phyloP scores from a whole-genome alignment of 1,284 basidiomycete genomes.

The Anthracocystis setariae region DNA sequence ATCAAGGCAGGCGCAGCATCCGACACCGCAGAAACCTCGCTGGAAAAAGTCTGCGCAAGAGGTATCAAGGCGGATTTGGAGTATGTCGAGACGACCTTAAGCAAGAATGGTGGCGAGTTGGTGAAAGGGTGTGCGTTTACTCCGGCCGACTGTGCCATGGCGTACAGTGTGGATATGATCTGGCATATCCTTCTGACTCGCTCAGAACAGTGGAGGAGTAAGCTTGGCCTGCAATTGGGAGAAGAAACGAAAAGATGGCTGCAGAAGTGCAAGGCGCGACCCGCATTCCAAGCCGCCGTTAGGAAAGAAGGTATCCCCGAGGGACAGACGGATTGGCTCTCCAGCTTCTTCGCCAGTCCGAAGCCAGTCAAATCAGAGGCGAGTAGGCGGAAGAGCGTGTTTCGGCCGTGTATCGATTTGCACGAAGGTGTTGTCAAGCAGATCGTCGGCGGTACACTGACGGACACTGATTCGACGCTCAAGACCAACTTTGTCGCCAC shows the following conservation, averaged over 20 bases:
- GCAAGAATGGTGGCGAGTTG: constrained; percentile 19
- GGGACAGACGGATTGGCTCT: constrained; percentile 26
- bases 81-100: constrained; percentile 25
- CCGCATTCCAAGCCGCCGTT: constrained; percentile 26
- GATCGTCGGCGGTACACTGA: constrained; percentile 92
- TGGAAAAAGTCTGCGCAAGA: constrained; percentile 29
- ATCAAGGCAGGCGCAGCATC: constrained; percentile 25
- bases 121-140: constrained; percentile 27
- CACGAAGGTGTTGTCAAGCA: constrained; percentile 86
- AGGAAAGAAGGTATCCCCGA: constrained; percentile 22
- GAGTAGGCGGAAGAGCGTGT: constrained; percentile 69
- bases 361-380: neutral
- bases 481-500: constrained; percentile 92
- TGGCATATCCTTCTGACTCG: constrained; percentile 11
- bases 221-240: constrained; percentile 16
- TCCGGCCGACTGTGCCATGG: constrained; percentile 40
- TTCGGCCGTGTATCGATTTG: constrained; percentile 96
- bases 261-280: constrained; percentile 13
- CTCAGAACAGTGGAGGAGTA: constrained; percentile 19
- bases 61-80: constrained; percentile 25
- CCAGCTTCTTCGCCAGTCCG: constrained; percentile 6
- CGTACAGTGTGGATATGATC: constrained; percentile 36
- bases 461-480: constrained; percentile 71
- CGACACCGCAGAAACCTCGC: constrained; percentile 5
- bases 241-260: constrained; percentile 26